These are phyloP conservation scores for Phytophthora megakarya DNA, from an alignment of 352 stramenopile species.

Conservation along the genomic window DNA sequence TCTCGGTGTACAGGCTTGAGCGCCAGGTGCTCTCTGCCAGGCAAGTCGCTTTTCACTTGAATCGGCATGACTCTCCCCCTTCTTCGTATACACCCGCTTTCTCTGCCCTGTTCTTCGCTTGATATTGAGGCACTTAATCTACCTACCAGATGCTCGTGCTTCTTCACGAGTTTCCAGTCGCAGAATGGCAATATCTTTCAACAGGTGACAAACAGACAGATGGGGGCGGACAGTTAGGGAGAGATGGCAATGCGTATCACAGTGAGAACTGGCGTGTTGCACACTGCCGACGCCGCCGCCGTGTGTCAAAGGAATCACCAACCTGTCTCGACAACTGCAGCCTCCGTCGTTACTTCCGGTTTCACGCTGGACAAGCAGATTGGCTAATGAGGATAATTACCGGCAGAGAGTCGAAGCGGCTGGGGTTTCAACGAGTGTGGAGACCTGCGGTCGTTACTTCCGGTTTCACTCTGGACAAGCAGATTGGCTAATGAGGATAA, in stretches of 20 bases:
- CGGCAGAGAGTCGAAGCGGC: conserved; percentile 33
- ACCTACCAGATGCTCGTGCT: conserved; percentile 31
- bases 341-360: conserved; percentile 28
- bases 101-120: conserved; percentile 28
- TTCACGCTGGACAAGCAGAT: conserved; percentile 22
- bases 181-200: conserved; percentile 17
- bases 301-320: conserved; percentile 27
- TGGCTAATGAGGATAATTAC: conserved; percentile 27
- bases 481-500: conserved; percentile 29
- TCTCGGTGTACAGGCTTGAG: conserved; percentile 30
- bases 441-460: conserved; percentile 30
- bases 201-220: conserved; percentile 26
- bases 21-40: conserved; percentile 32
- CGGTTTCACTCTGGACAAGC: conserved; percentile 20
- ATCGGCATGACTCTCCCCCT: conserved; percentile 27
- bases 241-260: conserved; percentile 14
- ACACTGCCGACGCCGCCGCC: background rate
- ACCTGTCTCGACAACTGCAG: conserved; percentile 34
- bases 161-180: background rate
- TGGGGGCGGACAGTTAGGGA: conserved; percentile 9
- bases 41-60: conserved; percentile 35
- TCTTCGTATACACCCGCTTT: conserved; percentile 18
- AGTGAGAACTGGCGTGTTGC: conserved; percentile 27
- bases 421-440: conserved; percentile 13
- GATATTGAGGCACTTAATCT: conserved; percentile 22